phyloP scores from a whole-genome alignment of 768 basidiomycete species.

The Amanita brunnescens region DNA sequence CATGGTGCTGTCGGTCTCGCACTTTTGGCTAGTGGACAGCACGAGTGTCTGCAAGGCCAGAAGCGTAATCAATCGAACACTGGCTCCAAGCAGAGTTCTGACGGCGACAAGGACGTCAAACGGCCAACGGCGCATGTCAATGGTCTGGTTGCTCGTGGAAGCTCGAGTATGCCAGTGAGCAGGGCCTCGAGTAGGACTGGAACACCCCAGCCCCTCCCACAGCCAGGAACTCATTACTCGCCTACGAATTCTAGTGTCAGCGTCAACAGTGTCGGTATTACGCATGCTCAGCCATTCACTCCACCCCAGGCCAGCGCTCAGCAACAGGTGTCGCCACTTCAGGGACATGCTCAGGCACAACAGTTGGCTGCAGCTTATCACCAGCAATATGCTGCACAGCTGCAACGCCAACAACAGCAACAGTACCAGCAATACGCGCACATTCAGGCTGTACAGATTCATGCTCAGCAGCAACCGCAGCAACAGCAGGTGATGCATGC shows the following conservation, averaged over 20 bases:
- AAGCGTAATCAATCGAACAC: slow-evolving; percentile 11
- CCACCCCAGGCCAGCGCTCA: slow-evolving; percentile 6
- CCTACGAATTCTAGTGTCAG: background rate
- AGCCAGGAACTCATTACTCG: slow-evolving; percentile 3
- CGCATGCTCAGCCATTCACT: slow-evolving; percentile 9
- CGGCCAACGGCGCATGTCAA: background rate
- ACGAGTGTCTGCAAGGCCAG: slow-evolving; percentile 28
- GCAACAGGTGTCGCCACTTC: slow-evolving; percentile 10
- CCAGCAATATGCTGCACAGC: slow-evolving; percentile 14
- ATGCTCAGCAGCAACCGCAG: slow-evolving; percentile 13
- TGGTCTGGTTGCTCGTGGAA: slow-evolving; percentile 15
- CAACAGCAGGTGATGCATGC: slow-evolving; percentile 5
- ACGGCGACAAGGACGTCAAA: slow-evolving; percentile 4
- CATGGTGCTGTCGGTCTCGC: slow-evolving; percentile 87
- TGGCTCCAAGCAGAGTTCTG: slow-evolving; percentile 7
- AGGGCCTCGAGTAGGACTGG: slow-evolving; percentile 27
- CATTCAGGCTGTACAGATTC: slow-evolving; percentile 21
- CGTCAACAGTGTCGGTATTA: background rate
- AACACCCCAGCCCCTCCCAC: slow-evolving; percentile 22
- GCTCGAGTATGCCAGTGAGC: slow-evolving; percentile 27
- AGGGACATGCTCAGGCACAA: slow-evolving; percentile 27
- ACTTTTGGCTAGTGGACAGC: slow-evolving; percentile 70
- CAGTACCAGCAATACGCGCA: slow-evolving; percentile 27
- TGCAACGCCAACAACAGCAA: slow-evolving; percentile 10
- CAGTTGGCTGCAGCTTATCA: slow-evolving; percentile 13